A percentile compares a stretch with the other conserved stretches of the same genome.
These are phyloP conservation scores for Trametes gibbosa DNA, from an alignment of 768 basidiomycete species.

Conservation along the genomic window DNA sequence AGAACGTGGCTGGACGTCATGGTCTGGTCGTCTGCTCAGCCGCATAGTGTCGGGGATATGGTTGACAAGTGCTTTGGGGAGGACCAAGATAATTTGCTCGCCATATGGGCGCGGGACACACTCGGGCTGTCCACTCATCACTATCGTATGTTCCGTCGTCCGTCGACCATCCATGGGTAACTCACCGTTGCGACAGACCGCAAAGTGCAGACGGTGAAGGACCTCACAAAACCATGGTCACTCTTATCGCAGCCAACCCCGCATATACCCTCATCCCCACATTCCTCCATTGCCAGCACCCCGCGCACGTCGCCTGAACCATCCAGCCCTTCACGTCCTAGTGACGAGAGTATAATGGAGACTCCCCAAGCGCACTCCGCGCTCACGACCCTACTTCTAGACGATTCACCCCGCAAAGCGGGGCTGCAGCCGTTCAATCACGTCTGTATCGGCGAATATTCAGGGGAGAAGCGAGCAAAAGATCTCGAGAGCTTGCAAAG, in stretches of 20 bases:
- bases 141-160: conserved; percentile 55
- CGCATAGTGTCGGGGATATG: conserved; percentile 77
- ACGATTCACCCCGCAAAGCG: conserved; percentile 54
- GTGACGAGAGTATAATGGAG: background rate
- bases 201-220: conserved; percentile 64
- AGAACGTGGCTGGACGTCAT: conserved; percentile 73
- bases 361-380: conserved; percentile 38
- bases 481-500: conserved; percentile 34
- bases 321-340: background rate
- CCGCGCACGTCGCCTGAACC: conserved; percentile 4
- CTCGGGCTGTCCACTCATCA: conserved; percentile 59
- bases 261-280: conserved; percentile 10
- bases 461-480: conserved; percentile 38
- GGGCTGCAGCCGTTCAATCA: conserved; percentile 80
- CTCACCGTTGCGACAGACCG: conserved; percentile 23
- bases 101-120: conserved; percentile 79
- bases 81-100: conserved; percentile 42
- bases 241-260: conserved; percentile 25
- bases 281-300: conserved; percentile 15
- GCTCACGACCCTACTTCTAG: conserved; percentile 47
- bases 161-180: background rate
- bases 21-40: conserved; percentile 88
- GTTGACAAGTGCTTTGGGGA: conserved; percentile 57
- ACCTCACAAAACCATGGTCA: conserved; percentile 70
- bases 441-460: conserved; percentile 72